Evolutionary conservation across 2,329 filamentous ascomycete species (phyloP).

Genomic region (Lithohypha guttulata): DNA sequence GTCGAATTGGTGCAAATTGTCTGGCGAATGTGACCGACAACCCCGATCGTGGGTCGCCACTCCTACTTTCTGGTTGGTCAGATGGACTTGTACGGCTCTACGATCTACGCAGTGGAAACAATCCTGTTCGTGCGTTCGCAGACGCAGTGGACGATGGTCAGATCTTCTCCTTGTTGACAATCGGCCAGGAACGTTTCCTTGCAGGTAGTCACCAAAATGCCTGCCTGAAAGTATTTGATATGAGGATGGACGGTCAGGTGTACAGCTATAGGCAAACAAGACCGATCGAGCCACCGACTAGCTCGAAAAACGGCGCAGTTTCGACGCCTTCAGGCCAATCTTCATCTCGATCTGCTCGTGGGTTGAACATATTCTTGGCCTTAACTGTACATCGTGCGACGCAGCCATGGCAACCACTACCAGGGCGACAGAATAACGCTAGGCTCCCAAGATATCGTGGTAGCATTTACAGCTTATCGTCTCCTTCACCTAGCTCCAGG

Average conservation of each 20-base stretch:
- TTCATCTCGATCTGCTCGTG: conserved; percentile 21
- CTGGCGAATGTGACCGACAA: conserved; percentile 27
- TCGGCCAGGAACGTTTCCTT: conserved; percentile 47
- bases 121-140: conserved; percentile 39
- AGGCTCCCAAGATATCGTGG: conserved; percentile 28
- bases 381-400: conserved; percentile 16
- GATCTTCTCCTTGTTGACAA: conserved; percentile 47
- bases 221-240: conserved; percentile 52
- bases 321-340: background rate
- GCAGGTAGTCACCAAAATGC: conserved; percentile 47
- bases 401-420: conserved; percentile 16
- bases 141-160: conserved; percentile 49
- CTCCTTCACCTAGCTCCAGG: conserved; percentile 34
- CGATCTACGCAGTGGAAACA: conserved; percentile 45
- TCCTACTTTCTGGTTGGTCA: conserved; percentile 51
- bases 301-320: background rate
- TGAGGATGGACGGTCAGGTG: conserved; percentile 39
- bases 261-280: conserved; percentile 27
- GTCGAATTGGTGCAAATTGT: conserved; percentile 25
- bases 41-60: conserved; percentile 31
- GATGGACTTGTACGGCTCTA: conserved; percentile 49
- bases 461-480: conserved; percentile 35
- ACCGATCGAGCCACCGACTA: conserved; percentile 5
- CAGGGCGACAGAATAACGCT: background rate
- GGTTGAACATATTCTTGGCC: conserved; percentile 36